Base-by-base conservation (phyloP, 306 rosid genomes). In the Rosa chinensis region DNA sequence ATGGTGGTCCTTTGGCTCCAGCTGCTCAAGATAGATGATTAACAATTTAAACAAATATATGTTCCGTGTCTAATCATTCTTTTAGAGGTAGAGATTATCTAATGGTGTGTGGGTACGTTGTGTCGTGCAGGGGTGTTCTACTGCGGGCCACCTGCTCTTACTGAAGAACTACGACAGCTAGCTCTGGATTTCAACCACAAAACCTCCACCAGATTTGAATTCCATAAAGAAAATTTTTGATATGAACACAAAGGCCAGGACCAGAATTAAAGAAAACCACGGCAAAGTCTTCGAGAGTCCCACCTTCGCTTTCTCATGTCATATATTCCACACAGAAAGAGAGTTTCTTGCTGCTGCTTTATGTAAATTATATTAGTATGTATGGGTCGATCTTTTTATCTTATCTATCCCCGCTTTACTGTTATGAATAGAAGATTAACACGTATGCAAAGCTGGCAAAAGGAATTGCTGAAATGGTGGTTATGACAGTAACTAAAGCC, bases 91-190 rank as follows among this genome's bases (percentile, higher is more conserved):
- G 64, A 39, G 71, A 66, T 39, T 6, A 39, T 32, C 55, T 48
- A 72, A 44, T 44, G 18, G 53, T n/a, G 18, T 53, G 68, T 74
- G n/a, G 7, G 43, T 28, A 7, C 6, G 45, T 43, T 40, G 53
- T 56, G 70, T 75, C 43, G 44, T 81, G 86, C 86, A 91, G 95
- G 95, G 61, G 95, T 91, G 49, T 91, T 91, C 79, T 91, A 87
- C 73, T 87, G 95, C 69, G 95, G 95, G 21, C 73, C 52, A 70
- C 88, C 84, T 0, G 70, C 87, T 2, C 85, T 83, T 5, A 63
- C 83, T 2, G 28, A 79, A 62, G 80, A 84, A 66, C 92, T 91
- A 64, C 75, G 83, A 39, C 84, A 82, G 28, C 83, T 89, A 78
- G 81, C 89, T 59, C 78, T 73, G 16, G 91, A 91, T 73, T 89